Evolutionary conservation across 257 asterid species (phyloP).

Genomic region (Perilla frutescens): DNA sequence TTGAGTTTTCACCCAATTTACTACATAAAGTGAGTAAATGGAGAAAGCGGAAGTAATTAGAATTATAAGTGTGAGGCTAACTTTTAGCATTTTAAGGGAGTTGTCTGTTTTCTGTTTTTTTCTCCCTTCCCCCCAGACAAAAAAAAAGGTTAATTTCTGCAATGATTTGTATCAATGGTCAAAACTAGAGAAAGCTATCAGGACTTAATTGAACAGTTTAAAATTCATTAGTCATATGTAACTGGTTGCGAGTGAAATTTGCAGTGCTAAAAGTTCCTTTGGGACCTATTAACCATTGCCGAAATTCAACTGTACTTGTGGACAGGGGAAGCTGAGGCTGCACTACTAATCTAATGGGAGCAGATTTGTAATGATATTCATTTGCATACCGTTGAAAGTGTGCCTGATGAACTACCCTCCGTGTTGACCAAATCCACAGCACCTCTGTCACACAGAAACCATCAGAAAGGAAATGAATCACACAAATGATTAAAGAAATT

Average conservation of each 20-base stretch:
- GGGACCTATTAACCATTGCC: constrained; percentile 11
- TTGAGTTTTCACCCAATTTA: constrained; percentile 4
- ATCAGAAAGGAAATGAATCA: constrained; percentile 31
- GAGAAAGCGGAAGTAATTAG: not conserved
- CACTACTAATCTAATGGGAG: constrained; percentile 3
- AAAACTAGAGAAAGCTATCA: constrained; percentile 14
- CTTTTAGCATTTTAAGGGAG: too few relatives aligned
- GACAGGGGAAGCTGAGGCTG: constrained; percentile 3
- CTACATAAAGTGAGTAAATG: constrained; percentile 7
- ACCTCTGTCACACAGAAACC: constrained; percentile 46
- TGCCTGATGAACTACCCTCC: constrained; percentile 50
- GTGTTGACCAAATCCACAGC: constrained; percentile 45
- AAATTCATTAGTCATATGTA: not conserved
- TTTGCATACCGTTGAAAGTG: constrained; percentile 57
- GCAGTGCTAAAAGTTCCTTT: constrained; percentile 17
- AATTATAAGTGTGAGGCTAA: not conserved
- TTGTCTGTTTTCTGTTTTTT: not conserved
- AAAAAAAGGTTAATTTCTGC: constrained; percentile 1
- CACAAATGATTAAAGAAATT: constrained; percentile 8
- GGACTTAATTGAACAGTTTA: not conserved
- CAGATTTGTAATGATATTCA: constrained; percentile 14
- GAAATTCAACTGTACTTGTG: not conserved
- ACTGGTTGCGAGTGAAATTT: constrained; percentile 12
- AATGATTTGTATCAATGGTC: constrained; percentile 4
- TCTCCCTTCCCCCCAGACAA: not conserved